Percentiles rank a stretch among this genome's conserved stretches.
Evolutionary conservation across 768 basidiomycete species (phyloP).

Genomic region (Coprinellus micaceus): DNA sequence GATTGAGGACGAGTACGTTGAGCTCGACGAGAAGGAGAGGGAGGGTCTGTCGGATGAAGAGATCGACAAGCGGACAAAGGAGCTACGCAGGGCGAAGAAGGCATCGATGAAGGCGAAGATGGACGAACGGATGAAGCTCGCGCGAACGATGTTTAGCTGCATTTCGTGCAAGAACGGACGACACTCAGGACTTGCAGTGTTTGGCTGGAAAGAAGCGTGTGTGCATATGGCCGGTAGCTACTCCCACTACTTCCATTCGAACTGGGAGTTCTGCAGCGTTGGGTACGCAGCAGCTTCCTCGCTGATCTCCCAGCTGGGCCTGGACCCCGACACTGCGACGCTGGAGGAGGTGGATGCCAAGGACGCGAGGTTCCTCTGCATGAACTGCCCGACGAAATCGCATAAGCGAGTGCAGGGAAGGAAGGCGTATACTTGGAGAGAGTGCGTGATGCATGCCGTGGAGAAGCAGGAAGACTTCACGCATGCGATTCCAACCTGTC

Average conservation of each 20-base stretch:
- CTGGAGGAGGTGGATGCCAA: slow-evolving; percentile 5
- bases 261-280: slow-evolving; percentile 7
- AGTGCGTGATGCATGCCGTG: slow-evolving; percentile 11
- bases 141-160: slow-evolving; percentile 5
- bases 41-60: slow-evolving; percentile 4
- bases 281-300: slow-evolving; percentile 10
- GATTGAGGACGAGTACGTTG: background rate
- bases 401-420: slow-evolving; percentile 8
- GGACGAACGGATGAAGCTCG: slow-evolving; percentile 6
- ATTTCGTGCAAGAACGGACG: background rate
- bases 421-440: slow-evolving; percentile 13
- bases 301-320: slow-evolving; percentile 1
- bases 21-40: background rate
- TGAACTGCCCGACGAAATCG: slow-evolving; percentile 5
- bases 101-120: background rate
- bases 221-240: slow-evolving; percentile 9
- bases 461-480: slow-evolving; percentile 9
- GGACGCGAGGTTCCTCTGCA: slow-evolving; percentile 11
- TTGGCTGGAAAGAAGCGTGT: slow-evolving; percentile 7
- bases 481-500: slow-evolving; percentile 6
- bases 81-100: background rate
- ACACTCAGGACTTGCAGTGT: background rate
- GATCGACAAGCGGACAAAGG: background rate
- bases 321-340: slow-evolving; percentile 8
- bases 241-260: background rate